Percentiles rank a stretch among this genome's conserved stretches.
Evolutionary conservation across 2,329 filamentous ascomycete species (phyloP).

Genomic region (Arachnomyces sp.): DNA sequence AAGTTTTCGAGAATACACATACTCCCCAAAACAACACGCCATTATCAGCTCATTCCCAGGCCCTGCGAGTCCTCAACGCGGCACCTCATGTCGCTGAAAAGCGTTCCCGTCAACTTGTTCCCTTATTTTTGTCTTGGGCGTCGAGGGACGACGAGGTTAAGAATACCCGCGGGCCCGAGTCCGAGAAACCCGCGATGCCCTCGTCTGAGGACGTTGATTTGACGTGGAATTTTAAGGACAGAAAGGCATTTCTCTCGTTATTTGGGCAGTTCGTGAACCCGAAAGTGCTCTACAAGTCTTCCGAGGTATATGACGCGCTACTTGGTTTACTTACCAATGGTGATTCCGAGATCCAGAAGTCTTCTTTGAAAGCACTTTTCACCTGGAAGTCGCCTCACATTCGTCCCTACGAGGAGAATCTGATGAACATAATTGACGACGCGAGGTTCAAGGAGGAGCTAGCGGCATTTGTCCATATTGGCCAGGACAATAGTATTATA

Average conservation of each 20-base stretch:
- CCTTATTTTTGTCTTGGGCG: slow-evolving; percentile 79
- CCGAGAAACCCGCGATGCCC: slow-evolving; percentile 19
- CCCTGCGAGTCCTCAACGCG: slow-evolving; percentile 67
- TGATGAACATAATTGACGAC: slow-evolving; percentile 83
- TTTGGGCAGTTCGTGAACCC: slow-evolving; percentile 85
- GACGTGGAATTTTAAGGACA: slow-evolving; percentile 53
- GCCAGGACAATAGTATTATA: slow-evolving; percentile 57
- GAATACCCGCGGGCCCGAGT: slow-evolving; percentile 10
- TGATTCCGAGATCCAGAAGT: slow-evolving; percentile 81
- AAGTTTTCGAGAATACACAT: slow-evolving; percentile 59
- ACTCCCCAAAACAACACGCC: slow-evolving; percentile 22
- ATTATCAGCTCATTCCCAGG: slow-evolving; percentile 61
- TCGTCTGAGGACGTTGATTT: slow-evolving; percentile 2
- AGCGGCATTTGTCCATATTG: slow-evolving; percentile 74
- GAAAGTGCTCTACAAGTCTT: slow-evolving; percentile 68
- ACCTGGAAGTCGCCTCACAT: slow-evolving; percentile 80
- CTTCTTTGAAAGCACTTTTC: slow-evolving; percentile 73
- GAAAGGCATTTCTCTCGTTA: slow-evolving; percentile 72
- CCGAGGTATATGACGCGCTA: slow-evolving; percentile 68
- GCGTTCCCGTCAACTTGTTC: slow-evolving; percentile 74
- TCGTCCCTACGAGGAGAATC: slow-evolving; percentile 71
- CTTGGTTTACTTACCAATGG: slow-evolving; percentile 75
- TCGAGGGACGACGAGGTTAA: slow-evolving; percentile 43
- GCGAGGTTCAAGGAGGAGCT: slow-evolving; percentile 88
- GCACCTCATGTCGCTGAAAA: slow-evolving; percentile 76